Percentiles rank a stretch among this genome's conserved stretches.
Conservation (phyloP, 2,329 filamentous ascomycete species). For the Ambrosiella xylebori region DNA sequence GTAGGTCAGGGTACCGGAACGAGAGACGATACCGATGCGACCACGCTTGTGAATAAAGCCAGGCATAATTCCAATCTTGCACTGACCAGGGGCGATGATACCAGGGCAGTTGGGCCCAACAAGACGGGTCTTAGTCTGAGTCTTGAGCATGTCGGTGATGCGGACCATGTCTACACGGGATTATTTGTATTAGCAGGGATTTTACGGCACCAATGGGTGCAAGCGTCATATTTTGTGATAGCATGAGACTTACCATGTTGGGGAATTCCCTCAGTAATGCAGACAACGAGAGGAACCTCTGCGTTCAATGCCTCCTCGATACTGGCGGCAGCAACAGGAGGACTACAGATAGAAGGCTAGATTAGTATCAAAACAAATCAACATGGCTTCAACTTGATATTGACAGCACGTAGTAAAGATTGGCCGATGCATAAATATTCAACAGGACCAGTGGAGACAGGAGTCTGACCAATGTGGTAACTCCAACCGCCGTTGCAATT, state of each 20-base stretch:
- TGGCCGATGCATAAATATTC: no score
- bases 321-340: slow-evolving; percentile 77
- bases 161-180: slow-evolving; percentile 72
- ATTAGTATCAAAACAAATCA: background rate
- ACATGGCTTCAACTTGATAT: background rate
- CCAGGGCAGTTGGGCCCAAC: slow-evolving; percentile 97
- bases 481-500: background rate
- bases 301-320: slow-evolving; percentile 93
- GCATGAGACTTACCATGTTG: slow-evolving; percentile 60
- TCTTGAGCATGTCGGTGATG: slow-evolving; percentile 95
- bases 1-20: slow-evolving; percentile 95
- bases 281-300: slow-evolving; percentile 88
- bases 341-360: slow-evolving; percentile 33
- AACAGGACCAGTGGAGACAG: background rate
- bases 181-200: background rate
- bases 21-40: slow-evolving; percentile 94
- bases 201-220: background rate
- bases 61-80: slow-evolving; percentile 99
- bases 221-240: background rate
- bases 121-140: slow-evolving; percentile 89
- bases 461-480: background rate
- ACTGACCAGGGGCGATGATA: slow-evolving; percentile 88
- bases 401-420: background rate
- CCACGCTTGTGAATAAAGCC: slow-evolving; percentile 99
- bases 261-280: slow-evolving; percentile 94